Evolutionary conservation across 345 rosid genomes (phyloP).

Genomic region (Sapria himalayana): DNA sequence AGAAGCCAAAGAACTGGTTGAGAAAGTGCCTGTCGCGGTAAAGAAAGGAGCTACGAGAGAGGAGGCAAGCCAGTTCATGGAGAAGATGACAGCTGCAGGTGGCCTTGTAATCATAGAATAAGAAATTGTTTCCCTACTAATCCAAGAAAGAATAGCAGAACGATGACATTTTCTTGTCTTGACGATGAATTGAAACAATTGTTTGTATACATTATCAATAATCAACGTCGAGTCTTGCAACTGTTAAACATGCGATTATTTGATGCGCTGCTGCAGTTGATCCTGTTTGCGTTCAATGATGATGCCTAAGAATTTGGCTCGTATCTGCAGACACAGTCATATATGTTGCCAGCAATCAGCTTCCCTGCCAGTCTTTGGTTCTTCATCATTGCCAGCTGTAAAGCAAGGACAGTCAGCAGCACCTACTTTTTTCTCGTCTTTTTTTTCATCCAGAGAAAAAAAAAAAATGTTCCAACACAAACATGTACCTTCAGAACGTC

Average conservation of each 20-base stretch:
- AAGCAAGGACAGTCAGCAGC: background rate
- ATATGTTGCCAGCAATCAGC: slow-evolving; percentile 61
- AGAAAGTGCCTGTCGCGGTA: slow-evolving; percentile 22
- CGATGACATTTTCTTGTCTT: too few relatives aligned
- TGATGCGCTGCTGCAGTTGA: too few relatives aligned
- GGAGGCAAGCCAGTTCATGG: slow-evolving; percentile 21
- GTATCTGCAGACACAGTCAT: slow-evolving; percentile 82
- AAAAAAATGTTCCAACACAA: background rate
- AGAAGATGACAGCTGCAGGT: slow-evolving; percentile 30
- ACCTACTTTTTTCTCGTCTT: background rate
- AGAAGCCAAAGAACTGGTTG: slow-evolving; percentile 35
- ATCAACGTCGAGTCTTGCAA: too few relatives aligned
- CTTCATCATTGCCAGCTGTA: slow-evolving; percentile 98
- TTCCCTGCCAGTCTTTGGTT: slow-evolving; percentile 92
- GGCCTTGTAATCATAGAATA: slow-evolving; percentile 30
- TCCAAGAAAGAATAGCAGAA: too few relatives aligned
- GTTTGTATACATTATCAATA: too few relatives aligned
- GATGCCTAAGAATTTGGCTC: slow-evolving; percentile 23
- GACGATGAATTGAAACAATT: too few relatives aligned
- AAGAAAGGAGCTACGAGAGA: slow-evolving; percentile 29
- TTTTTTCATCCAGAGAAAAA: background rate
- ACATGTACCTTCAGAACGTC: slow-evolving; percentile 65
- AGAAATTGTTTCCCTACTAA: too few relatives aligned
- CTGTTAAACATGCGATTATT: too few relatives aligned
- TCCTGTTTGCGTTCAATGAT: too few relatives aligned